Evolutionary conservation across 2,329 filamentous ascomycete species (phyloP).

Genomic region (Lasiodiplodia sp.): DNA sequence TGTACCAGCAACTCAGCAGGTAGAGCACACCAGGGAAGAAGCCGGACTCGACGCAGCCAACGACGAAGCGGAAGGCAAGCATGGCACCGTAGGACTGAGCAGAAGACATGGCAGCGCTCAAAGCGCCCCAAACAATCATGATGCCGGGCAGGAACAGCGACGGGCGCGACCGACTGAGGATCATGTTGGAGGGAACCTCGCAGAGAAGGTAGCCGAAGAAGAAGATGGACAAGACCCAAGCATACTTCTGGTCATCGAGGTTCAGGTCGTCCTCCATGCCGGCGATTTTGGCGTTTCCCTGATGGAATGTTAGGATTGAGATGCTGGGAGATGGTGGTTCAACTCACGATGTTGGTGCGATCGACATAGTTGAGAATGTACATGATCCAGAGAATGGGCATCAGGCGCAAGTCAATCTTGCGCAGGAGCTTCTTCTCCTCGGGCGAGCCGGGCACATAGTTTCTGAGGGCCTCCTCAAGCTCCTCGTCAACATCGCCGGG

Average conservation of each 20-base stretch:
- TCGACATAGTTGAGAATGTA: conserved; percentile 80
- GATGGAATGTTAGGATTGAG: neutral
- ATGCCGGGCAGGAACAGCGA: conserved; percentile 52
- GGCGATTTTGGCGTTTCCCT: conserved; percentile 49
- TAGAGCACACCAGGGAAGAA: conserved; percentile 31
- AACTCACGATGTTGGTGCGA: conserved; percentile 67
- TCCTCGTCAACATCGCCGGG: conserved; percentile 14
- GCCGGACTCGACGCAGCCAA: conserved; percentile 49
- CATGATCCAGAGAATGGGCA: conserved; percentile 75
- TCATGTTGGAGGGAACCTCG: conserved; percentile 65
- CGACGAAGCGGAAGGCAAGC: conserved; percentile 54
- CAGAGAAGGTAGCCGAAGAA: conserved; percentile 62
- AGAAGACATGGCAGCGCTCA: conserved; percentile 60
- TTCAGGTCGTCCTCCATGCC: conserved; percentile 52
- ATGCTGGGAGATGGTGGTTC: neutral
- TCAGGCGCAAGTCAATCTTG: conserved; percentile 73
- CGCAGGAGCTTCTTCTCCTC: conserved; percentile 67
- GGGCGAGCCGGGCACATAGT: conserved; percentile 28
- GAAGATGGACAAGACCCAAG: conserved; percentile 63
- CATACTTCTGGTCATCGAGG: conserved; percentile 46
- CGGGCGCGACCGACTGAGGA: conserved; percentile 66
- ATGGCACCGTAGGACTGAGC: conserved; percentile 56
- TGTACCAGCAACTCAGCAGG: conserved; percentile 31
- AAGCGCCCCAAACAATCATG: conserved; percentile 59
- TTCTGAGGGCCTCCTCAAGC: conserved; percentile 28